These are phyloP conservation scores for Boletus huronensis DNA, from an alignment of 768 basidiomycete genomes.

Conservation along the genomic window DNA sequence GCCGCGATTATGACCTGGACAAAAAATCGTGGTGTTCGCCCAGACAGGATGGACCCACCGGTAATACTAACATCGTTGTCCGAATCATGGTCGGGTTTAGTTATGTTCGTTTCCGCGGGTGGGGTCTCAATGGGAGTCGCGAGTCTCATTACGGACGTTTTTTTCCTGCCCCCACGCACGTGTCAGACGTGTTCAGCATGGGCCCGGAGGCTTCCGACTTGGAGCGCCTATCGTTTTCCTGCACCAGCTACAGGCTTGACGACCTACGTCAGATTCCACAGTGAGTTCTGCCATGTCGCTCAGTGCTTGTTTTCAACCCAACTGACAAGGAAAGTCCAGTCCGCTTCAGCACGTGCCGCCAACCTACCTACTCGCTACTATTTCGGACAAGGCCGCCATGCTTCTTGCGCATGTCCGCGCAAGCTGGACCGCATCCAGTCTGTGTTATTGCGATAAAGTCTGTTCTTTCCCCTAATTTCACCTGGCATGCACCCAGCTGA, in stretches of 20 bases:
- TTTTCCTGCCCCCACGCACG: conserved; percentile 17
- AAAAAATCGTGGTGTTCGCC: background rate
- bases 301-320: background rate
- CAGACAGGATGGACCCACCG: background rate
- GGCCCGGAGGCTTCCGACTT: background rate
- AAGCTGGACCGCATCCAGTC: conserved; percentile 16
- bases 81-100: background rate
- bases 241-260: background rate
- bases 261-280: background rate
- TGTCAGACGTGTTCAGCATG: conserved; percentile 11
- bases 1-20: background rate
- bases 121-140: background rate
- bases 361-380: background rate
- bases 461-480: conserved; percentile 24
- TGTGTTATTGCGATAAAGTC: conserved; percentile 11
- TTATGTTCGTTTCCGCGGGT: conserved; percentile 6
- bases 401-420: conserved; percentile 26
- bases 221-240: background rate
- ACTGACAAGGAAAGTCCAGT: background rate
- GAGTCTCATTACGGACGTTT: background rate
- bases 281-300: background rate
- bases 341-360: conserved; percentile 13
- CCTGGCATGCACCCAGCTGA: conserved; percentile 17
- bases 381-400: conserved; percentile 17
- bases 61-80: background rate